Conservation (phyloP, 495 filamentous ascomycete species). For the Aspergillus steynii region DNA sequence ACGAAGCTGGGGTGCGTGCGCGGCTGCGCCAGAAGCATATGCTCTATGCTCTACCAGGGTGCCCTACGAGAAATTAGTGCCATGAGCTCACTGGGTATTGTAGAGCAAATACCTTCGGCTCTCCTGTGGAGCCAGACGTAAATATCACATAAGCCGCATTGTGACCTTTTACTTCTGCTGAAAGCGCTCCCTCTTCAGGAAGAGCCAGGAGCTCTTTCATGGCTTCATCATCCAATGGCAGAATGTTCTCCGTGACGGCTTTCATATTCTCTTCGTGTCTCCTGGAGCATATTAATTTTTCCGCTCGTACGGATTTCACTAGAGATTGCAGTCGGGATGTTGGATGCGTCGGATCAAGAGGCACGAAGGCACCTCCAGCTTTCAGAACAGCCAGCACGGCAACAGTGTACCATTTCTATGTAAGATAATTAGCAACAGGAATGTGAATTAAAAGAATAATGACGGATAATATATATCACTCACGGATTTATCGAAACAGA, state of each 20-base stretch:
- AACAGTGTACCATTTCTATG: slow-evolving; percentile 54
- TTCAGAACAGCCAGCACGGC: slow-evolving; percentile 59
- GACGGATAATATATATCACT: slow-evolving; percentile 14
- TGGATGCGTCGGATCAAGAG: slow-evolving; percentile 59
- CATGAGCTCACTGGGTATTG: background rate
- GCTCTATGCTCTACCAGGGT: slow-evolving; percentile 51
- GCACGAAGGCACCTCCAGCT: slow-evolving; percentile 60
- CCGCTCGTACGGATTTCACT: slow-evolving; percentile 38
- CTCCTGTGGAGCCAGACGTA: slow-evolving; percentile 53
- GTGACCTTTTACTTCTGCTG: slow-evolving; percentile 32
- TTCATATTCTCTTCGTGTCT: slow-evolving; percentile 28
- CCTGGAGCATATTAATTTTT: slow-evolving; percentile 56
- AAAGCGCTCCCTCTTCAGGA: slow-evolving; percentile 20
- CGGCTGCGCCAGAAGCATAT: slow-evolving; percentile 41
- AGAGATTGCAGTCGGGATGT: slow-evolving; percentile 47
- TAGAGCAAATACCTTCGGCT: slow-evolving; percentile 45
- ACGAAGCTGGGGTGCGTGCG: slow-evolving; percentile 42
- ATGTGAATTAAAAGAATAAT: slow-evolving; percentile 23
- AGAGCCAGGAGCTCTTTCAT: slow-evolving; percentile 29
- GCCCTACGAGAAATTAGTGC: slow-evolving; percentile 27
- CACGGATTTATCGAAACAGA: slow-evolving; percentile 61
- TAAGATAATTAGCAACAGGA: slow-evolving; percentile 27
- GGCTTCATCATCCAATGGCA: slow-evolving; percentile 36
- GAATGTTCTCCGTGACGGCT: slow-evolving; percentile 30
- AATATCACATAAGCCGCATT: slow-evolving; percentile 49